phyloP scores from a whole-genome alignment of 108 stramenopile genomes.

The Schizochytrium sp. region DNA sequence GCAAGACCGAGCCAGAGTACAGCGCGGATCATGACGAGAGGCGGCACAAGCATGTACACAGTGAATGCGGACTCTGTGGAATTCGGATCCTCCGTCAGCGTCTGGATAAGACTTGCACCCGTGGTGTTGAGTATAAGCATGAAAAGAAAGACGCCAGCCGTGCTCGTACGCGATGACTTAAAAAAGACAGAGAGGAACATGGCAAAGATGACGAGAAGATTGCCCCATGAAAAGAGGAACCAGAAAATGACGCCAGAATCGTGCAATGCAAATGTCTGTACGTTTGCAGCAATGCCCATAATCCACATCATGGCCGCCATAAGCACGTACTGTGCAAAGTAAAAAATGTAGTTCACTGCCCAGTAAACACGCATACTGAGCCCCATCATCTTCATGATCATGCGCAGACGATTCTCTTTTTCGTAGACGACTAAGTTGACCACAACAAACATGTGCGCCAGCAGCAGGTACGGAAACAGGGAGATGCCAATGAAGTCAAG shows the following conservation, averaged over 20 bases:
- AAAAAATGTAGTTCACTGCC: not conserved
- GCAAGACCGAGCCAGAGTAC: conserved; percentile 36
- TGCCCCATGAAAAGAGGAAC: conserved; percentile 45
- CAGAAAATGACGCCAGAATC: not conserved
- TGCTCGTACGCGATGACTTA: conserved; percentile 37
- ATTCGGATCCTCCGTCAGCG: conserved; percentile 20
- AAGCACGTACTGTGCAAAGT: not conserved
- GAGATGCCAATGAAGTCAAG: not conserved
- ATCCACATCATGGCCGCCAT: not conserved
- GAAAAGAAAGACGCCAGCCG: conserved; percentile 31
- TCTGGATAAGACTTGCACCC: conserved; percentile 45
- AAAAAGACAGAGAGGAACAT: conserved; percentile 58
- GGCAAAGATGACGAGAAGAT: conserved; percentile 49
- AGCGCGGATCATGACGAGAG: conserved; percentile 39
- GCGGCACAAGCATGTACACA: conserved; percentile 41
- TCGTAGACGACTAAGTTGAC: not conserved
- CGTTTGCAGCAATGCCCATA: not conserved
- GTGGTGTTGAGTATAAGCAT: conserved; percentile 28
- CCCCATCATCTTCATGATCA: conserved; percentile 21
- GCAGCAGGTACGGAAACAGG: not conserved
- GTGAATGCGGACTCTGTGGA: conserved; percentile 29
- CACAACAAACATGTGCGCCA: not conserved
- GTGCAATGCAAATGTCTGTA: conserved; percentile 6
- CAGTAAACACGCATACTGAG: conserved; percentile 4
- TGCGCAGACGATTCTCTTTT: conserved; percentile 1